Evolutionary conservation across 352 stramenopile genomes (phyloP).

Genomic region (Phytophthora quininea): DNA sequence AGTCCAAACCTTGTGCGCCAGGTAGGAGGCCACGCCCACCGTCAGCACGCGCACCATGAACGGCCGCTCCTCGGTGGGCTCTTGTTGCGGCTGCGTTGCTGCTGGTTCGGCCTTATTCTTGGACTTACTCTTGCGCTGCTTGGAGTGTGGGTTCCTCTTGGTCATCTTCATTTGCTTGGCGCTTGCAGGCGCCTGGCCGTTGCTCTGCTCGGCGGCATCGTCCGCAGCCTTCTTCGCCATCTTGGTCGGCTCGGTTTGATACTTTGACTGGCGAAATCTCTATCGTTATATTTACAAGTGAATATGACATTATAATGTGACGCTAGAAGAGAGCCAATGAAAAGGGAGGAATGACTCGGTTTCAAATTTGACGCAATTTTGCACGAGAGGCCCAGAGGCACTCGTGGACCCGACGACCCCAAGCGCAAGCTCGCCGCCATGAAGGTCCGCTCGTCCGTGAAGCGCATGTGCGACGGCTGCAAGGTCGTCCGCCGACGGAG

Average conservation of each 20-base stretch:
- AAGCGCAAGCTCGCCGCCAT: slow-evolving; percentile 49
- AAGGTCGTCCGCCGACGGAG: slow-evolving; percentile 87
- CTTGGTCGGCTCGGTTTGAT: slow-evolving; percentile 7
- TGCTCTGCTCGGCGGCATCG: neutral
- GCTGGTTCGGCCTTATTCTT: neutral
- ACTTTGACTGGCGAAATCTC: neutral
- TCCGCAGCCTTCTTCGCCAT: slow-evolving; percentile 21
- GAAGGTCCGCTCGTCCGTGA: slow-evolving; percentile 92
- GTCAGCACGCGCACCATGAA: slow-evolving; percentile 64
- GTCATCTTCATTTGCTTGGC: neutral
- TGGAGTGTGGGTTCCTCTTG: neutral
- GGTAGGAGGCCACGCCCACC: slow-evolving; percentile 67
- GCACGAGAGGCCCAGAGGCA: slow-evolving; percentile 16
- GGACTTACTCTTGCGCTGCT: neutral
- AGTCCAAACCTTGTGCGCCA: slow-evolving; percentile 85
- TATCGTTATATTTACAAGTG: too few relatives aligned
- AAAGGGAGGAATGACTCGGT: too few relatives aligned
- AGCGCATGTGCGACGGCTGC: slow-evolving; percentile 92
- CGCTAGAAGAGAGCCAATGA: too few relatives aligned
- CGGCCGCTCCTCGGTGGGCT: slow-evolving; percentile 33
- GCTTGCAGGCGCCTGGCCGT: neutral
- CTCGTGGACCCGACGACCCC: slow-evolving; percentile 29
- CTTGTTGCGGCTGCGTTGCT: neutral
- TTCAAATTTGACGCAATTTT: neutral
- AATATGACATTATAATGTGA: too few relatives aligned